Conservation (phyloP, 345 rosid species). For the Brassica rapa region DNA sequence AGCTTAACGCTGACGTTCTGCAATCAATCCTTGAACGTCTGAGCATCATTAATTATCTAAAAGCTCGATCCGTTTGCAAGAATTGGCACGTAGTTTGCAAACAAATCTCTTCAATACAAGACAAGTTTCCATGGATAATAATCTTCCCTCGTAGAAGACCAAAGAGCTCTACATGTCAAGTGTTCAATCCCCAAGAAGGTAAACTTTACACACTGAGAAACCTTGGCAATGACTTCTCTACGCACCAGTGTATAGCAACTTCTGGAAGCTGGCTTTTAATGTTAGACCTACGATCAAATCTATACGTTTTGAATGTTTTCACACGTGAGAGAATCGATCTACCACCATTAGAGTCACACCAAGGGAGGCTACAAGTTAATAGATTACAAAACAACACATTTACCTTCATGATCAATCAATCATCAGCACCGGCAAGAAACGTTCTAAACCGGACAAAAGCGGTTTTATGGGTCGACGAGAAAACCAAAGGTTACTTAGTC, state of each 20-base stretch:
- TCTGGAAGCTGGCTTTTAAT: conserved; percentile 8
- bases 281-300: not conserved
- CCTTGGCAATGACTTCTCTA: not conserved
- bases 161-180: conserved; percentile 2
- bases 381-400: not conserved
- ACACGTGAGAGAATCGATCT: conserved; percentile 12
- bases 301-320: conserved; percentile 10
- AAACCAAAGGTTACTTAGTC: not conserved
- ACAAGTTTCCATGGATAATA: conserved; percentile 15
- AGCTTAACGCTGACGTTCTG: not conserved
- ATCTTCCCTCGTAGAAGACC: not conserved
- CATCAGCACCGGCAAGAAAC: not conserved
- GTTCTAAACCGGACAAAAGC: conserved; percentile 9
- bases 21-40: conserved; percentile 1
- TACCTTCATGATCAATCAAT: not conserved
- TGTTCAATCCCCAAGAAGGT: not conserved
- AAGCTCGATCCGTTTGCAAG: not conserved
- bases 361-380: conserved; percentile 2
- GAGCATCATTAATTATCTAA: conserved; percentile 1
- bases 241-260: not conserved
- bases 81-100: conserved; percentile 7
- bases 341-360: not conserved
- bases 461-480: conserved; percentile 13
- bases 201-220: not conserved
- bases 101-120: not conserved